phyloP scores from a whole-genome alignment of 2,329 filamentous ascomycete genomes.

The Helotiales sp. region DNA sequence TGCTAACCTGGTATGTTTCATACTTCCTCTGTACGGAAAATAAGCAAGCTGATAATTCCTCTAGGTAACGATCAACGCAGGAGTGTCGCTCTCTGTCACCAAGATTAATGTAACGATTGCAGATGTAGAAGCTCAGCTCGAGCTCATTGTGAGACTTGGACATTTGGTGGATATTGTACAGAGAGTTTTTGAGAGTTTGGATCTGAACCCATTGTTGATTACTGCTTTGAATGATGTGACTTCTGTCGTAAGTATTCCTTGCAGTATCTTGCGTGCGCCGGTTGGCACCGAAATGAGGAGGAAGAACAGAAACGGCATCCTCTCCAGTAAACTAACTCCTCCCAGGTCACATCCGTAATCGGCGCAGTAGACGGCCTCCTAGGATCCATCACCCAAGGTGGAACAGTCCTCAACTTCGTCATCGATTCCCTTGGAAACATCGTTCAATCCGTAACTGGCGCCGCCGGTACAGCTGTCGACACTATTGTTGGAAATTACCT shows the following conservation, averaged over 20 bases:
- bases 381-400: slow-evolving; percentile 57
- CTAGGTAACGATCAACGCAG: slow-evolving; percentile 52
- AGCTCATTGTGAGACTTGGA: slow-evolving; percentile 59
- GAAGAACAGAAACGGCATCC: neutral
- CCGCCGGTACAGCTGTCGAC: slow-evolving; percentile 44
- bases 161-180: slow-evolving; percentile 62
- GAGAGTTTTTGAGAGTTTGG: slow-evolving; percentile 57
- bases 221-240: slow-evolving; percentile 54
- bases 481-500: slow-evolving; percentile 58
- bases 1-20: slow-evolving; percentile 58
- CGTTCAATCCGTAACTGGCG: slow-evolving; percentile 55
- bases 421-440: slow-evolving; percentile 65
- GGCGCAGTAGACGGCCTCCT: slow-evolving; percentile 59
- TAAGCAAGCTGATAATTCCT: too few relatives aligned
- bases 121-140: slow-evolving; percentile 58
- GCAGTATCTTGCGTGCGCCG: neutral
- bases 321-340: neutral
- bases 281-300: neutral
- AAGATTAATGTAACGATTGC: slow-evolving; percentile 62
- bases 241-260: slow-evolving; percentile 40
- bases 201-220: slow-evolving; percentile 61
- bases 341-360: slow-evolving; percentile 45
- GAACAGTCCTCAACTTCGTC: slow-evolving; percentile 53
- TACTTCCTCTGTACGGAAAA: too few relatives aligned
- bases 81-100: slow-evolving; percentile 45